Conservation (phyloP, 176 grass and related monocot species). For the Stipa capillata region DNA sequence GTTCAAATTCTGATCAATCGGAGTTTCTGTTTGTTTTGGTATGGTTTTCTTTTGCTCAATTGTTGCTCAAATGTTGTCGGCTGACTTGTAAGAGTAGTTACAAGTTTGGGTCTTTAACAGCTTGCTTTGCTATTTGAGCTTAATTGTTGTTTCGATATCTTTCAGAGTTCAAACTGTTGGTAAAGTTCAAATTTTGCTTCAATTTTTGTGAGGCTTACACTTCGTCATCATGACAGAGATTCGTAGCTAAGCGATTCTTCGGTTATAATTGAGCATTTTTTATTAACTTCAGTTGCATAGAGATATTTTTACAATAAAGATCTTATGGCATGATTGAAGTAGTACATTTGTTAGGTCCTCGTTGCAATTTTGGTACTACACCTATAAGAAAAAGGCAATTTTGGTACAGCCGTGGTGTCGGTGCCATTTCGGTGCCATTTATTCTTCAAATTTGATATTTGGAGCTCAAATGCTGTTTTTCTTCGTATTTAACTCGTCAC, state of each 20-base stretch:
- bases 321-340: not conserved
- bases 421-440: no score
- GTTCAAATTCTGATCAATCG: not conserved
- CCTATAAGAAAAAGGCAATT: no score
- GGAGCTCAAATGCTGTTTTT: not conserved
- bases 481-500: conserved; percentile 3
- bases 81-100: no score
- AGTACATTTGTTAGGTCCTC: not conserved
- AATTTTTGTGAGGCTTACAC: not conserved
- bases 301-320: conserved; percentile 5
- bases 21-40: no score
- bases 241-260: conserved; percentile 7
- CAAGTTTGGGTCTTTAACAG: not conserved
- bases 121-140: not conserved
- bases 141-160: not conserved
- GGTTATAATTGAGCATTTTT: not conserved
- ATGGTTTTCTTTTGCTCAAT: not conserved
- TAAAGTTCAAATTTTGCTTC: no score
- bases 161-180: no score
- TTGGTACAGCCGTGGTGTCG: no score
- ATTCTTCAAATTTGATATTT: conserved; percentile 1
- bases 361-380: no score
- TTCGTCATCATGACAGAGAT: not conserved
- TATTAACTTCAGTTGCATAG: not conserved
- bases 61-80: no score